These are phyloP conservation scores for Boletus vermiculosoides DNA, from an alignment of 768 basidiomycete genomes.

Conservation along the genomic window DNA sequence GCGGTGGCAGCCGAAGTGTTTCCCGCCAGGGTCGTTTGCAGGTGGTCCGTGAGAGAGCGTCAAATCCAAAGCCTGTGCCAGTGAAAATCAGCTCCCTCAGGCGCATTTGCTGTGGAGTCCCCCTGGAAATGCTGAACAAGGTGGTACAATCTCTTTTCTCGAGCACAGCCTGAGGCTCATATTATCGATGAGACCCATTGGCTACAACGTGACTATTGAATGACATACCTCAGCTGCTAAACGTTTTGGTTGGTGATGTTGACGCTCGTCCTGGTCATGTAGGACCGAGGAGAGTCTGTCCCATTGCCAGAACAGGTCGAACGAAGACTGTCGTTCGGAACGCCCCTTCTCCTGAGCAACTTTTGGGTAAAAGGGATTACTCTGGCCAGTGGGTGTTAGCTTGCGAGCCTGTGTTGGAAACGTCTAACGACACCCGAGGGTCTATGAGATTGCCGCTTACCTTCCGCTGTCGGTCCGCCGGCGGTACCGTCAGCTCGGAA, in stretches of 20 bases:
- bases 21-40: not conserved
- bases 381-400: slow-evolving; percentile 7
- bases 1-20: not conserved
- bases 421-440: not conserved
- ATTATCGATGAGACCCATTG: not conserved
- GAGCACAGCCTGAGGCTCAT: not conserved
- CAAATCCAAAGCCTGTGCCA: not conserved
- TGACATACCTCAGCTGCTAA: slow-evolving; percentile 10
- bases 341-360: slow-evolving; percentile 40
- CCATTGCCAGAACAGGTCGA: slow-evolving; percentile 40
- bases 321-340: slow-evolving; percentile 32
- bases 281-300: slow-evolving; percentile 28
- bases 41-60: not conserved
- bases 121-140: not conserved
- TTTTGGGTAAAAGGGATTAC: slow-evolving; percentile 37
- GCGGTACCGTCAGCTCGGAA: slow-evolving; percentile 32
- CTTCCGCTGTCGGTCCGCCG: slow-evolving; percentile 32
- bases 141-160: slow-evolving; percentile 1
- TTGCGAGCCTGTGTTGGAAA: not conserved
- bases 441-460: slow-evolving; percentile 16
- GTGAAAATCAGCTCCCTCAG: not conserved
- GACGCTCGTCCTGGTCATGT: not conserved
- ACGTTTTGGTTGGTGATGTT: not conserved
- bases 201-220: not conserved
- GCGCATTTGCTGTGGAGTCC: not conserved